Base-by-base conservation (phyloP, 495 filamentous ascomycete species). In the Podospora bellae-mahoneyi region DNA sequence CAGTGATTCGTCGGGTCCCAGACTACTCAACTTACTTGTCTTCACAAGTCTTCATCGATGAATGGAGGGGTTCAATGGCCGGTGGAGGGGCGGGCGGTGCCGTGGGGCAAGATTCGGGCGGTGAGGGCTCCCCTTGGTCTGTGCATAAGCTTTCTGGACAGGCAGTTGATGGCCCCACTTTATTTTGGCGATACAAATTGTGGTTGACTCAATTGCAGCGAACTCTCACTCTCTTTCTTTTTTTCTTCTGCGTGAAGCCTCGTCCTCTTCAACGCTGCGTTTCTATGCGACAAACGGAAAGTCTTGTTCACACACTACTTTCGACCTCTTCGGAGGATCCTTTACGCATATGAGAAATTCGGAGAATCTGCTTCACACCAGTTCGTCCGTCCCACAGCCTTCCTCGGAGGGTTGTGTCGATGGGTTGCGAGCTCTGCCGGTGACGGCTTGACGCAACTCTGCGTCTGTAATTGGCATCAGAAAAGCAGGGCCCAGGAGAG, bases 281-380 rank as follows among this genome's bases (percentile, higher is more conserved):
- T 96, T 97, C 93, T 96, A 95, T 97, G 94, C 93, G 87, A 94
- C 94, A 93, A 83, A 97, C 91, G 86, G 89, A 91, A 85, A 81
- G 68, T 74, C 71, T 68, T 69, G 74, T 74, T 75, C 73, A 26
- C 55, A 4, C n/a, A 58, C 74, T 65, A 75, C 73, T 80, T 78
- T 79, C 78, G 65, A 30, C 67, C 61, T 48, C 71, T 71, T 68
- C 55, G 39, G 39, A 48, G 39, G 39, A 48, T 10, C 15, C 39
- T 48, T 13, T 68, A 75, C 76, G 93, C 94, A 97, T 95, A 94
- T 97, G 94, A 96, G 94, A 97, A 97, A 97, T 96, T 97, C 94
- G 94, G 94, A 97, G 94, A 92, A 97, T 89, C 68, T 6, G 71
- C 71, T 72, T 72, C 65, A 68, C 71, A 94, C 93, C 91, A 92